These are phyloP conservation scores for Pestalotiopsis sp. DNA, from an alignment of 2,329 filamentous ascomycete species.

Conservation along the genomic window DNA sequence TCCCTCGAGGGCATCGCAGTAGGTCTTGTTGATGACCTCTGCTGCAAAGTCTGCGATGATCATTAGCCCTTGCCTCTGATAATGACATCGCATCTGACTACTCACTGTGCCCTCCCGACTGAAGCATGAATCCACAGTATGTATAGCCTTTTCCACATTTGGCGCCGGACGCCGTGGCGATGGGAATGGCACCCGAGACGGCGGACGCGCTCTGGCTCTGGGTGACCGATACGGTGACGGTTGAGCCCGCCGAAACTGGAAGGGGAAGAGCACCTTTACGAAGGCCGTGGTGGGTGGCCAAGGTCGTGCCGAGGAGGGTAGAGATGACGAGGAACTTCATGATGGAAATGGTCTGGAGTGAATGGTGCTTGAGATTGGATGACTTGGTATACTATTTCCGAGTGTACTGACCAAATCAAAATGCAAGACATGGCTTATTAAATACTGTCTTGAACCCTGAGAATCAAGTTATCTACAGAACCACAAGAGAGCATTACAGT, in stretches of 20 bases:
- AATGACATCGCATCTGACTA: neutral
- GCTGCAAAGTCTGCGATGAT: slow-evolving; percentile 26
- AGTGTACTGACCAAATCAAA: too few species aligned
- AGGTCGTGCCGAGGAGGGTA: neutral
- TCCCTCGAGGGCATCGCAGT: slow-evolving; percentile 29
- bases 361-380: too few species aligned
- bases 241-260: neutral
- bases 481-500: neutral
- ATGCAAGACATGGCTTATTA: neutral
- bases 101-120: slow-evolving; percentile 29
- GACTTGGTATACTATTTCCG: too few species aligned
- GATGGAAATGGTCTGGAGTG: neutral
- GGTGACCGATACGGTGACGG: slow-evolving; percentile 3
- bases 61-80: neutral
- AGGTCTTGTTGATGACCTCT: slow-evolving; percentile 28
- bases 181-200: slow-evolving; percentile 8
- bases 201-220: neutral
- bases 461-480: neutral
- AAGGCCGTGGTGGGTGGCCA: neutral
- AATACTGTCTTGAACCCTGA: neutral
- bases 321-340: neutral
- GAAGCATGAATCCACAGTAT: slow-evolving; percentile 34
- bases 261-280: neutral
- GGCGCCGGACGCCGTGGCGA: slow-evolving; percentile 15
- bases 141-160: slow-evolving; percentile 36